Conservation (phyloP, 2,329 filamentous ascomycete species). For the Fusarium circinatum region DNA sequence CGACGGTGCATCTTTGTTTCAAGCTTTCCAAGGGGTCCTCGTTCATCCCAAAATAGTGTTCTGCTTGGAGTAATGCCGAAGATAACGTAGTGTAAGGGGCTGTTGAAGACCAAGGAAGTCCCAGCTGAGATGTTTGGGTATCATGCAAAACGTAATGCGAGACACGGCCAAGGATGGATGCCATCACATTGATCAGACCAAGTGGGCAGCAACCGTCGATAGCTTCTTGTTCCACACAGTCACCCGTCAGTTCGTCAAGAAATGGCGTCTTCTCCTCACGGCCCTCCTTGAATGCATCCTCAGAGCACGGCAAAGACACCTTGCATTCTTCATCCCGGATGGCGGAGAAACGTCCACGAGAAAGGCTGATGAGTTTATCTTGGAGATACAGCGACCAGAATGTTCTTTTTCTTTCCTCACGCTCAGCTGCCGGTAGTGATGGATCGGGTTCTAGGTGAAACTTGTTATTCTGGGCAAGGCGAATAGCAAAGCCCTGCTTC, state of each 20-base stretch:
- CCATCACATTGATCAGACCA: conserved; percentile 2
- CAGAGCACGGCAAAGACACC: neutral
- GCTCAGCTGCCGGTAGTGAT: neutral
- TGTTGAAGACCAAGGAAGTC: neutral
- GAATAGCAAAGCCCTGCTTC: conserved; percentile 16
- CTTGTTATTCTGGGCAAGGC: conserved; percentile 10
- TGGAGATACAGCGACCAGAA: conserved; percentile 8
- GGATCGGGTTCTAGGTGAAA: neutral
- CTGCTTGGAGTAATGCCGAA: neutral
- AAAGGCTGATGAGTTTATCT: conserved; percentile 12
- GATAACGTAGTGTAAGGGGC: conserved; percentile 1
- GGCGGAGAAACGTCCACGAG: conserved; percentile 7
- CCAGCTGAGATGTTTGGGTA: neutral
- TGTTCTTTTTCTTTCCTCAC: neutral
- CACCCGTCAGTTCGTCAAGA: neutral
- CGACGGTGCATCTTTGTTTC: neutral
- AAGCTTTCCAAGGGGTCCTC: neutral
- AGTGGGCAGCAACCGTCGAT: neutral
- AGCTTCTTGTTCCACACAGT: conserved; percentile 7
- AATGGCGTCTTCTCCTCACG: neutral
- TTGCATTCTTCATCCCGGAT: conserved; percentile 16
- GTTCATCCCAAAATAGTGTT: conserved; percentile 11
- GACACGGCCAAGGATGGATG: conserved; percentile 1
- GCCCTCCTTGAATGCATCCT: neutral
- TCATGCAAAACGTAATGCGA: conserved; percentile 8